Base-by-base conservation (phyloP, 2,329 filamentous ascomycete genomes). In the Xenoacremonium recifei region DNA sequence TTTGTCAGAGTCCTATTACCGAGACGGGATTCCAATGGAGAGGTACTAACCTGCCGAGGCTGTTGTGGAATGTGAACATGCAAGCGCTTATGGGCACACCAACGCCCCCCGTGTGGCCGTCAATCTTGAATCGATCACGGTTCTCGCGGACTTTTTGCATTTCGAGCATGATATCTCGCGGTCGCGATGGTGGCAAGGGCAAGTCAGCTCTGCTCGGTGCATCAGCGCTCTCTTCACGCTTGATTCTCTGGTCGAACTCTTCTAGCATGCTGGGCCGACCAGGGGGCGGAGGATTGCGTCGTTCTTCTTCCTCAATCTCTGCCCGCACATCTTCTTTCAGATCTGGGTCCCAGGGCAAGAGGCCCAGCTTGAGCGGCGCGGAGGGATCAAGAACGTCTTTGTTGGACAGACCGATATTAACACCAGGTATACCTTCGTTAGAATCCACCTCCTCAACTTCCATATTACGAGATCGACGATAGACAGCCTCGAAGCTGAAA, bases 41-140 rank as follows among this genome's bases (percentile, higher is more conserved):
- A 15, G 6, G 20, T n/a, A 65, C 80, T 72, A 70, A 91, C 89
- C 82, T 87, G 65, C 95, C 90, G 49, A 90, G 84, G 0, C 89
- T 95, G 65, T 99, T 99, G 72, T 99, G 93, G 60, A 97, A 96
- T 1, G 93, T 99, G 63, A 95, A 96, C 87, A 97, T 97, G 72
- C 89, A 93, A 18, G 95, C 85, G 57, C 90, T 95, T 45, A 96
- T 76, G 19, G 84, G 84, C 40, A 89, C 82, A 12, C 91, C 89
- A 37, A 91, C 79, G 7, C 91, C 92, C 13, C 89, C 88, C 11
- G 87, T 92, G 23, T 87, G 81, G 16, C 84, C 82, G 45, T 95
- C 88, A 43, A 97, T 92, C 60, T 82, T 86, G 64, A 96, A 95
- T 15, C 92, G 80, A 58, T 97, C 92, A 17, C 93, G 83, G 58